Percentiles rank a stretch among this genome's conserved stretches.
Evolutionary conservation across 2,329 filamentous ascomycete genomes (phyloP).

Genomic region (Xylariaceae sp.): DNA sequence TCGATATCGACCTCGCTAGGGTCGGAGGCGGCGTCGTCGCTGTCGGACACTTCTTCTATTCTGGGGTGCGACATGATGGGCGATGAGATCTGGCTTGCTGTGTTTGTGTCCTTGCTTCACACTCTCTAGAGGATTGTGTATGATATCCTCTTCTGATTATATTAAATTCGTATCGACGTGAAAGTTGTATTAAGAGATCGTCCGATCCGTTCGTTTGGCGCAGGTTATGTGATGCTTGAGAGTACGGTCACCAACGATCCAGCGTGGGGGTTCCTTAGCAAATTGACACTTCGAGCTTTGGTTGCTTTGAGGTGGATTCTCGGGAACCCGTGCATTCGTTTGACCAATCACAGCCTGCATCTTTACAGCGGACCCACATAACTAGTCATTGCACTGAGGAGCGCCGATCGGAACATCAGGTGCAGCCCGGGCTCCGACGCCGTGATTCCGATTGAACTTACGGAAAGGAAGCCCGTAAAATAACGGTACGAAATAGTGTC

Average conservation of each 20-base stretch:
- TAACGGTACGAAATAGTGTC: too few species aligned
- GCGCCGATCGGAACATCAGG: too few species aligned
- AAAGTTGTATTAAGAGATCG: not conserved
- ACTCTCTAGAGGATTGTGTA: not conserved
- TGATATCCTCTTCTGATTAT: too few species aligned
- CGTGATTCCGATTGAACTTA: not conserved
- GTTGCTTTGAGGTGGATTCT: not conserved
- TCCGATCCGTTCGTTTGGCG: not conserved
- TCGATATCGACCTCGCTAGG: slow-evolving; percentile 81
- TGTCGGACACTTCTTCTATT: slow-evolving; percentile 85
- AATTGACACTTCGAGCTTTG: not conserved
- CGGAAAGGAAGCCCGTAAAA: not conserved
- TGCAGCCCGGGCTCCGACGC: not conserved
- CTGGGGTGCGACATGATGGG: slow-evolving; percentile 71
- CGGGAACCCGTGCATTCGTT: not conserved
- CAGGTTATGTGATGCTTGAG: not conserved
- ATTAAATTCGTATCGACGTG: too few species aligned
- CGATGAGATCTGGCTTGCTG: not conserved
- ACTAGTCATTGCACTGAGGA: not conserved
- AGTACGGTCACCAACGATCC: slow-evolving; percentile 2
- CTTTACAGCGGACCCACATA: not conserved
- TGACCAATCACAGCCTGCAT: not conserved
- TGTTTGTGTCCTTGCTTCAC: not conserved
- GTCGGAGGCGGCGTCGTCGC: slow-evolving; percentile 63
- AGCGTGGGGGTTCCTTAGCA: slow-evolving; percentile 11